These are phyloP conservation scores for Tephrocybe rancida DNA, from an alignment of 768 basidiomycete genomes.

Conservation along the genomic window DNA sequence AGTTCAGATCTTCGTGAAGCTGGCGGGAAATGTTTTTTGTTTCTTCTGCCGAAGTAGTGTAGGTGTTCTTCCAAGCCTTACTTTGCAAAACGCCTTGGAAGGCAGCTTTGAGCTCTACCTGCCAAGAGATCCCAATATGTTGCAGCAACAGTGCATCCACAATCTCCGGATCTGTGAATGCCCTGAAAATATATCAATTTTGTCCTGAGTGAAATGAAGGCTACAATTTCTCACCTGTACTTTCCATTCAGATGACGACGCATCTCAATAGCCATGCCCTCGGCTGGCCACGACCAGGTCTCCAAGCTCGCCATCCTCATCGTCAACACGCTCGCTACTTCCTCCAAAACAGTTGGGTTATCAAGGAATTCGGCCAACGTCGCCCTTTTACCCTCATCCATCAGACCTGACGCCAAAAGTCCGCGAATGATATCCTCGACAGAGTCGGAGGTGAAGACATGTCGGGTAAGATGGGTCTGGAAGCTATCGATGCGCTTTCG, in stretches of 20 bases:
- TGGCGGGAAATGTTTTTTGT: slow-evolving; percentile 21
- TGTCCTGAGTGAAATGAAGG: neutral
- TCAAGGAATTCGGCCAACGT: slow-evolving; percentile 43
- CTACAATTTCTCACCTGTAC: slow-evolving; percentile 31
- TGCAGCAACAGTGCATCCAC: slow-evolving; percentile 47
- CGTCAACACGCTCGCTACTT: slow-evolving; percentile 45
- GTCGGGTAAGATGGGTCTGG: slow-evolving; percentile 25
- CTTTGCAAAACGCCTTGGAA: slow-evolving; percentile 31
- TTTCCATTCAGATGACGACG: slow-evolving; percentile 50
- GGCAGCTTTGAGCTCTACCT: slow-evolving; percentile 34
- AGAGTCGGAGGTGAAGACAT: slow-evolving; percentile 24
- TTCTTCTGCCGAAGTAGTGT: slow-evolving; percentile 15
- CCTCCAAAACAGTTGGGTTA: slow-evolving; percentile 38
- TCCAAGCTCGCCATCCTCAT: slow-evolving; percentile 46
- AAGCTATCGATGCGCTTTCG: slow-evolving; percentile 30
- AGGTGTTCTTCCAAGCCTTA: slow-evolving; percentile 36
- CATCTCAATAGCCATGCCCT: slow-evolving; percentile 45
- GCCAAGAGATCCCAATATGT: slow-evolving; percentile 45
- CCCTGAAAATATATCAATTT: slow-evolving; percentile 23
- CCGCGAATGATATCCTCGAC: slow-evolving; percentile 35
- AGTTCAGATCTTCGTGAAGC: slow-evolving; percentile 15
- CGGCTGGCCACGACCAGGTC: slow-evolving; percentile 45
- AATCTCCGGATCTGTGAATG: slow-evolving; percentile 51
- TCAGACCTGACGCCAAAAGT: slow-evolving; percentile 35
- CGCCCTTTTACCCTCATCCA: slow-evolving; percentile 41